Percentiles rank a stretch among this genome's conserved stretches.
phyloP scores from a whole-genome alignment of 2,329 filamentous ascomycete genomes.

The Sporothrix variecibatus region DNA sequence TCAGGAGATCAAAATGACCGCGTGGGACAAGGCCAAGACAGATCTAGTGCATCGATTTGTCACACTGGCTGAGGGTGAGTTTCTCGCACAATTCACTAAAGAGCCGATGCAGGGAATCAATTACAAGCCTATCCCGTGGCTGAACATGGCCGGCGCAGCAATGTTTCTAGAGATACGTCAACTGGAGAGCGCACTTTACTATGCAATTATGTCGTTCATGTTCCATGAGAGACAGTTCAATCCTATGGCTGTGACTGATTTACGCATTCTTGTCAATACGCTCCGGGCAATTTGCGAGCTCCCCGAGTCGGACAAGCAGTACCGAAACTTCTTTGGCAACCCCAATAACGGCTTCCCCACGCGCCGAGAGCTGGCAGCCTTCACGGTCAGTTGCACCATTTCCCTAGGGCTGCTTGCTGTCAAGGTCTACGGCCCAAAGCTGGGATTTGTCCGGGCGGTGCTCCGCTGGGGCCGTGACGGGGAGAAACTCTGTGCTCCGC shows the following conservation, averaged over 20 bases:
- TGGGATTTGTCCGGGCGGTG: constrained; percentile 23
- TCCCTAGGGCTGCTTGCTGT: neutral
- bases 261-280: constrained; percentile 20
- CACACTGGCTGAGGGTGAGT: constrained; percentile 17
- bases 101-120: neutral
- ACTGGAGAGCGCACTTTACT: constrained; percentile 21
- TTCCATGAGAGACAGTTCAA: neutral
- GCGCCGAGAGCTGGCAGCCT: constrained; percentile 1
- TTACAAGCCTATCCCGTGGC: constrained; percentile 22
- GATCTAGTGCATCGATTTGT: constrained; percentile 1
- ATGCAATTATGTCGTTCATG: constrained; percentile 7
- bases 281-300: constrained; percentile 17
- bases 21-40: constrained; percentile 3
- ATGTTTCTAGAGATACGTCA: constrained; percentile 19
- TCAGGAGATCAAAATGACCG: neutral
- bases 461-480: constrained; percentile 13
- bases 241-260: constrained; percentile 7
- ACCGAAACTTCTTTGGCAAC: constrained; percentile 4
- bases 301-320: constrained; percentile 5
- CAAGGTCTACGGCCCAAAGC: constrained; percentile 23
- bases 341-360: constrained; percentile 9
- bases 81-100: neutral
- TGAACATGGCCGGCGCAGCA: constrained; percentile 21
- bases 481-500: neutral
- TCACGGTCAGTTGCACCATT: constrained; percentile 4